These are phyloP conservation scores for Aspergillus bertholletiae DNA, from an alignment of 495 filamentous ascomycete genomes.

Conservation along the genomic window DNA sequence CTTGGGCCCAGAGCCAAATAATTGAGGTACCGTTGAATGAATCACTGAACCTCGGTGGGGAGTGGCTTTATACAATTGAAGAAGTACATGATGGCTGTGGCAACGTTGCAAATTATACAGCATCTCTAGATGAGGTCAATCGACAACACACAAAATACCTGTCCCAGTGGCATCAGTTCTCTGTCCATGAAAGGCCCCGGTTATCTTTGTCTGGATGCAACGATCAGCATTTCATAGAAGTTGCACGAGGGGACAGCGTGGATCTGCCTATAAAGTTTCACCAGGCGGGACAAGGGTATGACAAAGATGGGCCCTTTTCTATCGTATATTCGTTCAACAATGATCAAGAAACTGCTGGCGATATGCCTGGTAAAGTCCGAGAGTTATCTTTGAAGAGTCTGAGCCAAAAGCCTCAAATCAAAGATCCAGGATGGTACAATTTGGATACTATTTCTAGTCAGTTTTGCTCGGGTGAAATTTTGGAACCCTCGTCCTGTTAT, in stretches of 20 bases:
- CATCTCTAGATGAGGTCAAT: slow-evolving; percentile 53
- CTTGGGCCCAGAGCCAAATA: slow-evolving; percentile 74
- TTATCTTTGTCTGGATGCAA: slow-evolving; percentile 71
- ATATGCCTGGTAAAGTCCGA: slow-evolving; percentile 49
- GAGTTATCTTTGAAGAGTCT: slow-evolving; percentile 29
- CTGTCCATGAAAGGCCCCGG: slow-evolving; percentile 81
- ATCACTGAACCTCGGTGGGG: slow-evolving; percentile 69
- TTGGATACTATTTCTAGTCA: slow-evolving; percentile 72
- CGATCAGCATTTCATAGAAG: slow-evolving; percentile 71
- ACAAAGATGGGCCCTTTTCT: slow-evolving; percentile 39
- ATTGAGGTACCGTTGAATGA: slow-evolving; percentile 84
- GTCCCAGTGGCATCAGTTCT: slow-evolving; percentile 75
- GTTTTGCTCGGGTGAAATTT: slow-evolving; percentile 79
- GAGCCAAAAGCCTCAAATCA: slow-evolving; percentile 50
- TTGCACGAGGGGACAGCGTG: slow-evolving; percentile 66
- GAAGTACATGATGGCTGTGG: slow-evolving; percentile 88
- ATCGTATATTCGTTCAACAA: slow-evolving; percentile 57
- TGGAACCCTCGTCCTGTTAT: slow-evolving; percentile 88
- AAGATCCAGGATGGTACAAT: slow-evolving; percentile 79
- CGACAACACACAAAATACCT: slow-evolving; percentile 49
- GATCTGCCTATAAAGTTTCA: slow-evolving; percentile 71
- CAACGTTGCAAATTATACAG: slow-evolving; percentile 80
- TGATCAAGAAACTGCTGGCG: slow-evolving; percentile 59
- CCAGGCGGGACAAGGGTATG: slow-evolving; percentile 52
- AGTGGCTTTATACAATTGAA: slow-evolving; percentile 87